Base-by-base conservation (phyloP, 352 stramenopile species). In the Phytopythium aichiense region DNA sequence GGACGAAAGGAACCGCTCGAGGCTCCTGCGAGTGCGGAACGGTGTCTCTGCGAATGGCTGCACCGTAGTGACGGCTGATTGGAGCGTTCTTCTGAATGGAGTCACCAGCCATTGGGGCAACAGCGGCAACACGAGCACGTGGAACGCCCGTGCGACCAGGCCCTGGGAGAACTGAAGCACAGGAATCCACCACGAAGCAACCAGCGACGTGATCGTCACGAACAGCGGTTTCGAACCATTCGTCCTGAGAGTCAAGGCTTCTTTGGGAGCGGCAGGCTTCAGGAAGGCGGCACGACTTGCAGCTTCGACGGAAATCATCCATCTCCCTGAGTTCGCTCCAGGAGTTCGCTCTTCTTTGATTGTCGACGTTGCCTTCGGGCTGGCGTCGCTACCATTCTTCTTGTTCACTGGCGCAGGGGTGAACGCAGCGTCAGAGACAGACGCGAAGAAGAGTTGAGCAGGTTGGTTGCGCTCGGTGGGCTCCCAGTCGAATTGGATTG, bases 381-480 rank as follows among this genome's bases (percentile, higher is more conserved):
- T 22, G 30, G 15, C 8, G 50, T 43, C 30, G 7, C 31, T 56
- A 25, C 4, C 49, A 42, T 35, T 37, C 22, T 31, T 37, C 13
- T 25, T 13, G 8, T 56, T 33, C 1, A 4, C 2, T 11, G 15
- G 1, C 30, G 25, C 20, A 31, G 22, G 13, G 20, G 12, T 16
- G 57, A 79, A 75, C 11, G n/a, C 22, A 22, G 58, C 56, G 56
- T 65, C 58, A 0, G 67, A 66, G 23, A 84, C 33, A 4, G 69
- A 64, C 7, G 69, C 69, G 48, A 91, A 89, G 63, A 91, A 87
- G 31, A 67, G 48, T n/a, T 68, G 58, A 8, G 74, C 77, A 20
- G 82, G 79, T 25, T 88, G 74, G 45, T 91, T 91, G 2, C 81
- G 71, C 55, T 82, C 79, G 12, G 81, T 91, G 33, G 73, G 79